Conservation (phyloP, 2,329 filamentous ascomycete genomes). For the Alternaria incomplexa region DNA sequence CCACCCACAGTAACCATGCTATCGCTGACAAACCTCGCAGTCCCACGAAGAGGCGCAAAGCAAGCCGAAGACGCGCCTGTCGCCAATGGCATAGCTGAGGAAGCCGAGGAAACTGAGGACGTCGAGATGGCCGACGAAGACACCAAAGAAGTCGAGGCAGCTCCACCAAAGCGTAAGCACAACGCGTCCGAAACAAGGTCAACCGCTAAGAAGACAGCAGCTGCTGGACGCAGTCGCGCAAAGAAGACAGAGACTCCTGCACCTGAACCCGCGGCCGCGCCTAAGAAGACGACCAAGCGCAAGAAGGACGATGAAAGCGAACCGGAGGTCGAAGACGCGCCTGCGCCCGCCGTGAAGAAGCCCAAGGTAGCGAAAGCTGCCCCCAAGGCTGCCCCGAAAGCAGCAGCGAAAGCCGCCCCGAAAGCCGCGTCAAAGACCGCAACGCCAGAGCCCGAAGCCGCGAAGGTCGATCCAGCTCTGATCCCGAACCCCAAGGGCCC, state of each 20-base stretch:
- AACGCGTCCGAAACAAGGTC: slow-evolving; percentile 12
- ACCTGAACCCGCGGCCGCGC: slow-evolving; percentile 17
- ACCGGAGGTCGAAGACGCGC: slow-evolving; percentile 21
- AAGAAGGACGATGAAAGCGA: slow-evolving; percentile 40
- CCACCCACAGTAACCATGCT: slow-evolving; percentile 12
- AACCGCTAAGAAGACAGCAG: slow-evolving; percentile 19
- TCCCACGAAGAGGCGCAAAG: slow-evolving; percentile 32
- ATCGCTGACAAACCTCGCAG: slow-evolving; percentile 23
- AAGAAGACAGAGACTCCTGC: slow-evolving; percentile 35
- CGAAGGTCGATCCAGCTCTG: slow-evolving; percentile 19
- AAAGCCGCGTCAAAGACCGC: slow-evolving; percentile 15
- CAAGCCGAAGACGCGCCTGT: slow-evolving; percentile 26
- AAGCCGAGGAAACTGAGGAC: slow-evolving; percentile 7
- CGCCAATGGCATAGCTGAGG: slow-evolving; percentile 17
- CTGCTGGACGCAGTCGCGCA: slow-evolving; percentile 31
- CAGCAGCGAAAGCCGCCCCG: slow-evolving; percentile 15
- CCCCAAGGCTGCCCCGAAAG: slow-evolving; percentile 19
- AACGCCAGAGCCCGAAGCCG: slow-evolving; percentile 10
- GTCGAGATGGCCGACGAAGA: slow-evolving; percentile 6
- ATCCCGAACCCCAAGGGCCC: slow-evolving; percentile 39
- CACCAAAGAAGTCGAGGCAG: slow-evolving; percentile 5
- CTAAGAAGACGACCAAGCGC: slow-evolving; percentile 34
- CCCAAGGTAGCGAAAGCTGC: slow-evolving; percentile 28
- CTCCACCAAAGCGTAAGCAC: slow-evolving; percentile 20
- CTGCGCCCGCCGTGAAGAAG: slow-evolving; percentile 33